A percentile compares a stretch with the other conserved stretches of the same genome.
Conservation (phyloP, 805 yeast species). For the Naumovozyma castellii region DNA sequence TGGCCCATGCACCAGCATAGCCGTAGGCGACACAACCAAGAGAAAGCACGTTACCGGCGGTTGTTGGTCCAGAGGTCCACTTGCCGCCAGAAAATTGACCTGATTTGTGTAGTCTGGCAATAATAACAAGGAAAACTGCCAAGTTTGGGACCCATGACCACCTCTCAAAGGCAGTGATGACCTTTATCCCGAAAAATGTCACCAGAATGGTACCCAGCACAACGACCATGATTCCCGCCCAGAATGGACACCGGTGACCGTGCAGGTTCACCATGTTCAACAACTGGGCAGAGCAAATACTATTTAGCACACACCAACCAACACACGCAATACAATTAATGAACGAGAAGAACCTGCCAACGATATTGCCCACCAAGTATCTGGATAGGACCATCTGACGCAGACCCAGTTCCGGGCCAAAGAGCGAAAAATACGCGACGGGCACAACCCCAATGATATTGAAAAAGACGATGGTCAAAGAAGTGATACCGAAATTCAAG, state of each 20-base stretch:
- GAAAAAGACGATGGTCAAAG: constrained; percentile 62
- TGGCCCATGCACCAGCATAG: constrained; percentile 90
- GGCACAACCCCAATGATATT: constrained; percentile 62
- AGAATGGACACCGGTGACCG: constrained; percentile 56
- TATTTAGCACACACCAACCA: constrained; percentile 94
- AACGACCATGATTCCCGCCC: constrained; percentile 82
- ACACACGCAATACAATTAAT: constrained; percentile 78
- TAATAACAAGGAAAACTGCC: constrained; percentile 63
- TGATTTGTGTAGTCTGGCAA: constrained; percentile 63
- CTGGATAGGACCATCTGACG: constrained; percentile 82
- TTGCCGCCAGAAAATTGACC: constrained; percentile 52
- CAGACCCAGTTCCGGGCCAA: constrained; percentile 77
- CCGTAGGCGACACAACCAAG: constrained; percentile 81
- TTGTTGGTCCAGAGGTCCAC: constrained; percentile 44
- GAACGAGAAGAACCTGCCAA: constrained; percentile 67
- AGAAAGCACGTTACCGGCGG: constrained; percentile 68
- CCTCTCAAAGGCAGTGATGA: constrained; percentile 74
- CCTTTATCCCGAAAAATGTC: constrained; percentile 75
- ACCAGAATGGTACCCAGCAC: constrained; percentile 59
- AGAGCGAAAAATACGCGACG: constrained; percentile 74
- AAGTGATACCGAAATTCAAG: constrained; percentile 65
- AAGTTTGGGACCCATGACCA: constrained; percentile 83
- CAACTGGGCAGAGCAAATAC: constrained; percentile 80
- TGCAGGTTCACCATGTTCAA: constrained; percentile 62
- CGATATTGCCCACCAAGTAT: constrained; percentile 64